Evolutionary conservation across 73 alveolate genomes (phyloP).

Genomic region (Tetrahymena borealis): DNA sequence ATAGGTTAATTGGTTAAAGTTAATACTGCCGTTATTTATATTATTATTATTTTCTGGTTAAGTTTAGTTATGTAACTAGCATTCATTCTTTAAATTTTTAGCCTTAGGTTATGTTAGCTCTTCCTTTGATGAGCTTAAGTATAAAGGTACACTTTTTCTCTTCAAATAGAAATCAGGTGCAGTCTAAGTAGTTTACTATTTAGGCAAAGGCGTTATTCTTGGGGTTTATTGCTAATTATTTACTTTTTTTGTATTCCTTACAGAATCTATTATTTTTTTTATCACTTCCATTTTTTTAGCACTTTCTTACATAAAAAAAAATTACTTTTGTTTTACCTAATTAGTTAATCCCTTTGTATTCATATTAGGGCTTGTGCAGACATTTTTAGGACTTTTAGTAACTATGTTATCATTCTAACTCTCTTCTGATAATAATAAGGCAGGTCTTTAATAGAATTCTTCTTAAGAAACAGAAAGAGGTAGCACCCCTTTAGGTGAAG

Average conservation of each 20-base stretch:
- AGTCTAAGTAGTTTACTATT: not conserved
- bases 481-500: not conserved
- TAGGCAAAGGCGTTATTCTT: not conserved
- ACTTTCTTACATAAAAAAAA: not conserved
- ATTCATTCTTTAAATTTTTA: no score
- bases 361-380: no score
- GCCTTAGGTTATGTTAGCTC: no score
- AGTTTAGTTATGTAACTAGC: no score
- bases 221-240: not conserved
- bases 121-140: not conserved
- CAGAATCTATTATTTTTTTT: not conserved
- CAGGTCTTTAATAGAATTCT: not conserved
- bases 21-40: not conserved
- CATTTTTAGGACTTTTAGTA: not conserved
- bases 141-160: not conserved
- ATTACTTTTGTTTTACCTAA: not conserved
- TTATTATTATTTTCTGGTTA: not conserved
- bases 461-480: not conserved
- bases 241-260: not conserved
- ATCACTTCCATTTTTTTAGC: not conserved
- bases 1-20: not conserved
- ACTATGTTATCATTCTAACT: no score
- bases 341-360: not conserved
- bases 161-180: not conserved
- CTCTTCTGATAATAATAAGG: no score